These are phyloP conservation scores for Clonostachys rhizophaga DNA, from an alignment of 2,329 filamentous ascomycete species.

Conservation along the genomic window DNA sequence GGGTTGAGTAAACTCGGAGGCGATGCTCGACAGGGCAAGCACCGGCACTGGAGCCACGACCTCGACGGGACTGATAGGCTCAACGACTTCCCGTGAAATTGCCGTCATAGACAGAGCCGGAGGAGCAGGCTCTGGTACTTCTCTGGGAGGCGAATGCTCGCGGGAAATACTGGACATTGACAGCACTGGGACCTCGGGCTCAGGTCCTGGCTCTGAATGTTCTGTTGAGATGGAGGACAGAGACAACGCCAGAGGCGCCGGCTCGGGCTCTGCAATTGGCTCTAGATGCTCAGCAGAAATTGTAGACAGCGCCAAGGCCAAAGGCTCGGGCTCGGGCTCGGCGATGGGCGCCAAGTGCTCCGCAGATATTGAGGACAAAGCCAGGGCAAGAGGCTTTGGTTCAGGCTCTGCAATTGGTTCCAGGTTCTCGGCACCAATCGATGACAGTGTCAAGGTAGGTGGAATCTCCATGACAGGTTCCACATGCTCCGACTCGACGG, in stretches of 20 bases:
- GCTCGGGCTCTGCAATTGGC: conserved; percentile 6
- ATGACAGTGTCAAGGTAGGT: conserved; percentile 8
- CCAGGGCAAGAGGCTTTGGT: conserved; percentile 14
- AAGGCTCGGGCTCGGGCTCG: conserved; percentile 16
- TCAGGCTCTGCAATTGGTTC: conserved; percentile 21
- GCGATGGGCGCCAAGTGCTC: conserved; percentile 21
- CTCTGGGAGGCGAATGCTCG: conserved; percentile 10
- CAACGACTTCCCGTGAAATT: background rate
- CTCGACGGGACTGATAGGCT: conserved; percentile 4
- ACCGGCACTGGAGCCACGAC: background rate
- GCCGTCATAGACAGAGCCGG: background rate
- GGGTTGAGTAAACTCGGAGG: conserved; percentile 18
- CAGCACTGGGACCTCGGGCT: conserved; percentile 14
- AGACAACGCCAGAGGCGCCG: background rate
- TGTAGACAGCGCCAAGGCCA: conserved; percentile 15
- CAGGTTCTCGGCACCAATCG: conserved; percentile 13
- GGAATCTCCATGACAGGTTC: conserved; percentile 15
- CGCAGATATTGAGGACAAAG: conserved; percentile 31
- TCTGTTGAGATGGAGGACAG: conserved; percentile 3
- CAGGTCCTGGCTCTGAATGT: conserved; percentile 6
- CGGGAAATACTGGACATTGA: conserved; percentile 9
- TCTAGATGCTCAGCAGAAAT: conserved; percentile 8
- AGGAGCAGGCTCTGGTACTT: conserved; percentile 2
- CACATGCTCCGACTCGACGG: conserved; percentile 25
- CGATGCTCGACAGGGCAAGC: conserved; percentile 8